A percentile compares a stretch with the other conserved stretches of the same genome.
These are phyloP conservation scores for Aphanomyces invadans DNA, from an alignment of 352 stramenopile species.

Conservation along the genomic window DNA sequence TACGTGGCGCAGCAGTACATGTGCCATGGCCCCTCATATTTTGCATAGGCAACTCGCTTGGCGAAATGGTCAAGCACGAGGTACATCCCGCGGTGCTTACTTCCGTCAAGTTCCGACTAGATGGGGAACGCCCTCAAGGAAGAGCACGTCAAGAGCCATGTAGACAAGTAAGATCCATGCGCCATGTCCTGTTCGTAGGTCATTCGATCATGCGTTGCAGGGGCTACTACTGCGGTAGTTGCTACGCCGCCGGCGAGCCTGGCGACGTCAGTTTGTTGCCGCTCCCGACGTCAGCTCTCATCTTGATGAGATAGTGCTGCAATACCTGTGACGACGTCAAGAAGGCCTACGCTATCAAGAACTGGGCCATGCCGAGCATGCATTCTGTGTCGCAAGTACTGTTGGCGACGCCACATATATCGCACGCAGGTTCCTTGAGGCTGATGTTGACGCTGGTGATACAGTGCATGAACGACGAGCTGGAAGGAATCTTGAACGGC, in stretches of 20 bases:
- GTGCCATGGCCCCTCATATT: conserved; percentile 31
- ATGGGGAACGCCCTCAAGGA: conserved; percentile 5
- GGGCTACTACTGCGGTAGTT: conserved; percentile 50
- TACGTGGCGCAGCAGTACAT: conserved; percentile 27
- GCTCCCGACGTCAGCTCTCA: neutral
- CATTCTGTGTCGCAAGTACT: conserved; percentile 56
- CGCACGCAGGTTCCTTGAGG: too few species aligned
- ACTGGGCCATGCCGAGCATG: conserved; percentile 73
- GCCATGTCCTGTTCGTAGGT: conserved; percentile 4
- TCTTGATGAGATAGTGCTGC: too few species aligned
- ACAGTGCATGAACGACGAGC: conserved; percentile 67
- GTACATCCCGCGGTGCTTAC: neutral
- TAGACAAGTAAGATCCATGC: conserved; percentile 36
- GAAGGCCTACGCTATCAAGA: conserved; percentile 49
- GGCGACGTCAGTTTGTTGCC: conserved; percentile 34
- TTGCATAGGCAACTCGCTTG: conserved; percentile 19
- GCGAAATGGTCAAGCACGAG: conserved; percentile 33
- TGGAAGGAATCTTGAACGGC: conserved; percentile 67
- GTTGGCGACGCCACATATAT: too few species aligned
- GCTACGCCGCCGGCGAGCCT: conserved; percentile 58
- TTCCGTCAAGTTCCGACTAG: neutral
- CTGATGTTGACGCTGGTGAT: neutral
- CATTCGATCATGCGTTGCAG: conserved; percentile 26
- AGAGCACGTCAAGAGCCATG: conserved; percentile 38
- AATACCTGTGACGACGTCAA: conserved; percentile 62